phyloP scores from a whole-genome alignment of 345 rosid genomes.

The Kandelia obovata region DNA sequence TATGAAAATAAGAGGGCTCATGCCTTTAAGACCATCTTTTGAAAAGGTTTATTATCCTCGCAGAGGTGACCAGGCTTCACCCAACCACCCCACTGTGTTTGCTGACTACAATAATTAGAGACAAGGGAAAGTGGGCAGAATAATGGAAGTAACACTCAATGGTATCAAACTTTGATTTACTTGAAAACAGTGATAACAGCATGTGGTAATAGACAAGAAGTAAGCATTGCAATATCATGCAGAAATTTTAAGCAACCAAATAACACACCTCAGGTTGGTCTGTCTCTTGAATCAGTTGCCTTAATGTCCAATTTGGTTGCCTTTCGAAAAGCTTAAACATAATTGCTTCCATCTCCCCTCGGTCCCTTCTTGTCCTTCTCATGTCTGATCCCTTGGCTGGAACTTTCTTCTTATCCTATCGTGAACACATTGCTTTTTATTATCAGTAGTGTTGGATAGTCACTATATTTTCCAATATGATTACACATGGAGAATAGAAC shows the following conservation, averaged over 20 bases:
- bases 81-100: too few species aligned
- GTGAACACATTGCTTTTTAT: constrained; percentile 22
- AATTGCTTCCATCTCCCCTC: constrained; percentile 62
- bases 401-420: constrained; percentile 74
- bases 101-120: too few species aligned
- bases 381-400: constrained; percentile 49
- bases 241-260: constrained; percentile 2
- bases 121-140: too few species aligned
- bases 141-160: too few species aligned
- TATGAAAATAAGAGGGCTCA: too few species aligned
- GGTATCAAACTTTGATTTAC: too few species aligned
- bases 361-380: constrained; percentile 86
- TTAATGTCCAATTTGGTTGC: constrained; percentile 78
- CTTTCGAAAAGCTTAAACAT: constrained; percentile 93
- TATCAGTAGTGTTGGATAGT: constrained; percentile 11
- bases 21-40: too few species aligned
- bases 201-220: too few species aligned
- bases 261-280: constrained; percentile 81
- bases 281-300: constrained; percentile 76
- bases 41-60: too few species aligned
- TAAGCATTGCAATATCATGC: too few species aligned
- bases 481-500: neutral
- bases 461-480: neutral
- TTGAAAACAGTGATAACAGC: too few species aligned
- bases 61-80: too few species aligned